Evolutionary conservation across 306 rosid genomes (phyloP), one percentile per base, ranked within the genome.

Genomic region (Pyrus pyrifolia): DNA sequence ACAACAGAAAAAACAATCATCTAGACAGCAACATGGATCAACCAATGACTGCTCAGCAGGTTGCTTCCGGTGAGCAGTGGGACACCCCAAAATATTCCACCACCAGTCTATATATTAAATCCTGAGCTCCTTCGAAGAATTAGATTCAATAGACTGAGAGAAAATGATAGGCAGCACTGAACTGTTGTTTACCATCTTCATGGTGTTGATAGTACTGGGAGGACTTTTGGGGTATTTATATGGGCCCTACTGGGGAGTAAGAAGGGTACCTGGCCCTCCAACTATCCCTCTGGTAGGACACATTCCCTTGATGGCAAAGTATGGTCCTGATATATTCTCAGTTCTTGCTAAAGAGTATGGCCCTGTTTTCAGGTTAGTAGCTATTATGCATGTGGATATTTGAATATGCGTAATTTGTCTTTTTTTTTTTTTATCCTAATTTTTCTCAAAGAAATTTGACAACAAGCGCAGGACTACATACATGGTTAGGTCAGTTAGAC

Each of bases 251-350:
- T 90, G 97, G 97, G 90, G 90, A 0, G 93, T 92, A 2, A 89
- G 97, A 86, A 86, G 81, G 81, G 87, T 95, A 31, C 99, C 99
- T 38, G 97, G 97, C 55, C 99, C 99, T 45, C 87, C 93, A n/a
- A 63, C 93, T 10, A 13, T 85, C 3, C 97, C 99, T 1, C 70
- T 95, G 6, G 72, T 95, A 44, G 99, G 99, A 22, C 99, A 95
- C 85, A 92, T 95, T 82, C 64, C 30, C 31, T 59, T 61, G 33
- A 5, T 27, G 92, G 97, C 82, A 88, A 89, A 71, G 79, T 92
- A 90, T 70, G 99, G 99, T 35, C 97, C 97, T 33, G 91, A 95
- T 72, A 73, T 95, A 13, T 95, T 95, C 96, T 90, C 97, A 8
- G 84, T 95, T 75, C 90, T 95, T 27, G 92, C 99, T 81, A 86